These are phyloP conservation scores for Dioszegia hungarica DNA, from an alignment of 768 basidiomycete species.

Conservation along the genomic window DNA sequence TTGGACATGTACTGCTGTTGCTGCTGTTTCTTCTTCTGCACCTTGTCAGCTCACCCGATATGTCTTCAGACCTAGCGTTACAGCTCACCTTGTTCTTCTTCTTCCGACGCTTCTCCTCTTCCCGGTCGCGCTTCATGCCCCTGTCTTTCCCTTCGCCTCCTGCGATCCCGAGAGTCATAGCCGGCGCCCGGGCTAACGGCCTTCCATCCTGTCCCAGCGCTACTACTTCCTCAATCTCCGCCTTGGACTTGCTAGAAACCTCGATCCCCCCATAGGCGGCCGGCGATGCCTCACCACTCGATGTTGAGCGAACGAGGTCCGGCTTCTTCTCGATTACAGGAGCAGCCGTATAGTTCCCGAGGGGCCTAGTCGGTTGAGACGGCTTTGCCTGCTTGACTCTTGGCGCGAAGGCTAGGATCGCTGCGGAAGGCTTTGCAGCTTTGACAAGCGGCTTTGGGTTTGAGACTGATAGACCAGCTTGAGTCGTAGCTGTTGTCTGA, in stretches of 20 bases:
- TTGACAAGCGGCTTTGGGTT: background rate
- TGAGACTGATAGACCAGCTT: background rate
- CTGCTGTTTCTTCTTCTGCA: slow-evolving; percentile 21
- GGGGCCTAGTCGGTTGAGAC: slow-evolving; percentile 11
- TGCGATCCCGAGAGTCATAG: slow-evolving; percentile 37
- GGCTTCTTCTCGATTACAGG: background rate
- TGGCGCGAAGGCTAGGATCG: slow-evolving; percentile 45
- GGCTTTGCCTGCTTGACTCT: slow-evolving; percentile 30
- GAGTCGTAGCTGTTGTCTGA: background rate
- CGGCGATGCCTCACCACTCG: background rate
- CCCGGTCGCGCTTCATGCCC: slow-evolving; percentile 18
- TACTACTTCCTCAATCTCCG: slow-evolving; percentile 14
- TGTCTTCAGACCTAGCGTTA: too few species aligned
- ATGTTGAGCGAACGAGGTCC: slow-evolving; percentile 19
- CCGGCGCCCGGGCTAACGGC: slow-evolving; percentile 40
- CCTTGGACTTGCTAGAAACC: too few species aligned
- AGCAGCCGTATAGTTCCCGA: background rate
- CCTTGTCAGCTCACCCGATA: background rate
- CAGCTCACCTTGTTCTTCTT: slow-evolving; percentile 41
- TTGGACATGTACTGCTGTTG: slow-evolving; percentile 26
- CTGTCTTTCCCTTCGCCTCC: slow-evolving; percentile 14
- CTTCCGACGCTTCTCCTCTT: slow-evolving; percentile 25
- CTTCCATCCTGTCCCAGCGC: slow-evolving; percentile 35
- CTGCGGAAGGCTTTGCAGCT: slow-evolving; percentile 28
- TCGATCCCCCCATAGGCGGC: background rate